Evolutionary conservation across 176 grass and related monocot species (phyloP).

Genomic region (Tillandsia fasciculata): DNA sequence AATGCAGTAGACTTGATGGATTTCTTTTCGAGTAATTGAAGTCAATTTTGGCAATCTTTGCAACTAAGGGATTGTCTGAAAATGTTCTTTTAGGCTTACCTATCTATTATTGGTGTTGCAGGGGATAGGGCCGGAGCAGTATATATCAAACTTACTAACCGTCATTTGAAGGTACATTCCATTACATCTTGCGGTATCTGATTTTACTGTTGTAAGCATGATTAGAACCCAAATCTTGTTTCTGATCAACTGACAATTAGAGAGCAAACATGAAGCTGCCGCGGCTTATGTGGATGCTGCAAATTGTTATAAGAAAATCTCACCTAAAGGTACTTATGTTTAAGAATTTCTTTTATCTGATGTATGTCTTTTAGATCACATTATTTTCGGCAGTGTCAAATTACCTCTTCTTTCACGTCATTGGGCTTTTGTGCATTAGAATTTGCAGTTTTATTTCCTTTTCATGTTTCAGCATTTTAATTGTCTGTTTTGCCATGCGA

Average conservation of each 20-base stretch:
- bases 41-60: background rate
- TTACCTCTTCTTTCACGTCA: too few relatives aligned
- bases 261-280: slow-evolving; percentile 89
- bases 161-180: slow-evolving; percentile 64
- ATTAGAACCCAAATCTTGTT: background rate
- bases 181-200: slow-evolving; percentile 13
- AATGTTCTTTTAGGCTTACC: background rate
- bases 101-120: slow-evolving; percentile 31
- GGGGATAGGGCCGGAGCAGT: slow-evolving; percentile 79
- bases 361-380: background rate
- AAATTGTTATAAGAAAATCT: slow-evolving; percentile 96
- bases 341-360: background rate
- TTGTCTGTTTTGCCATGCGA: background rate
- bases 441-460: background rate
- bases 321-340: slow-evolving; percentile 36
- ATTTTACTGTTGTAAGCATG: slow-evolving; percentile 10
- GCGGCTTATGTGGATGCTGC: slow-evolving; percentile 69
- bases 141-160: slow-evolving; percentile 75
- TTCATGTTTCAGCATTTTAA: background rate
- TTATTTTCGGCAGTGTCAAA: background rate
- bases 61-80: background rate
- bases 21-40: background rate
- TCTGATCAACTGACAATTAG: slow-evolving; percentile 31
- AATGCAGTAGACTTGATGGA: background rate
- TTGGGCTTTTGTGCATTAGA: too few relatives aligned